phyloP scores from a whole-genome alignment of 1,139 yeast species.

The Pichia sp. region DNA sequence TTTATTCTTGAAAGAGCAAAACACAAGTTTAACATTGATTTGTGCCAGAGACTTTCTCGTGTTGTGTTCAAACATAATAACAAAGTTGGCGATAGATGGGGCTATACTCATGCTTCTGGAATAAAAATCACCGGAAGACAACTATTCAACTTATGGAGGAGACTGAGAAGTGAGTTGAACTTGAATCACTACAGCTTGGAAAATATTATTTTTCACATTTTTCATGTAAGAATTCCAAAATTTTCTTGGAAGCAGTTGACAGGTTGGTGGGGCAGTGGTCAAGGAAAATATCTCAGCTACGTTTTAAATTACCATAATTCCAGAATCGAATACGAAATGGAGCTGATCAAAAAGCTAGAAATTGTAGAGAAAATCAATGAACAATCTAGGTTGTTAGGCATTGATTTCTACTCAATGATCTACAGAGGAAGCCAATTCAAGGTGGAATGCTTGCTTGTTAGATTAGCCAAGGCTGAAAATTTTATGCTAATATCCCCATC shows the following conservation, averaged over 20 bases:
- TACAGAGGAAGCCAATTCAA: conserved; percentile 91
- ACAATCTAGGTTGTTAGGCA: conserved; percentile 80
- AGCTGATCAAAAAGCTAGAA: conserved; percentile 59
- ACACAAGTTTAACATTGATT: conserved; percentile 43
- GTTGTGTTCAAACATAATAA: conserved; percentile 46
- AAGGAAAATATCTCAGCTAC: conserved; percentile 32
- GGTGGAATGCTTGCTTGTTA: conserved; percentile 75
- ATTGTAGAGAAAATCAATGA: conserved; percentile 70
- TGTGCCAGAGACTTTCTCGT: conserved; percentile 50
- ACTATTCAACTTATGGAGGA: conserved; percentile 79
- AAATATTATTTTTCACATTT: conserved; percentile 61
- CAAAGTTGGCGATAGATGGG: conserved; percentile 72
- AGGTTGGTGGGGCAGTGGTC: conserved; percentile 40
- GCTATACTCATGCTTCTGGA: conserved; percentile 71
- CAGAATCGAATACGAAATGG: conserved; percentile 46
- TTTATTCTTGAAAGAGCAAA: conserved; percentile 67
- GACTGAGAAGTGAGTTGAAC: conserved; percentile 56
- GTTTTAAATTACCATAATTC: conserved; percentile 50
- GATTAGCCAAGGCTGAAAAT: conserved; percentile 75
- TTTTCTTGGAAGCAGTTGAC: conserved; percentile 51
- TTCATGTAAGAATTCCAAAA: conserved; percentile 65
- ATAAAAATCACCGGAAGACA: conserved; percentile 74
- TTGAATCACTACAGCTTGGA: conserved; percentile 72
- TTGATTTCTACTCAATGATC: conserved; percentile 83
- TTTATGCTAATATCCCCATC: conserved; percentile 74